Conservation (phyloP, 768 basidiomycete species). For the Leccinum obscurum region DNA sequence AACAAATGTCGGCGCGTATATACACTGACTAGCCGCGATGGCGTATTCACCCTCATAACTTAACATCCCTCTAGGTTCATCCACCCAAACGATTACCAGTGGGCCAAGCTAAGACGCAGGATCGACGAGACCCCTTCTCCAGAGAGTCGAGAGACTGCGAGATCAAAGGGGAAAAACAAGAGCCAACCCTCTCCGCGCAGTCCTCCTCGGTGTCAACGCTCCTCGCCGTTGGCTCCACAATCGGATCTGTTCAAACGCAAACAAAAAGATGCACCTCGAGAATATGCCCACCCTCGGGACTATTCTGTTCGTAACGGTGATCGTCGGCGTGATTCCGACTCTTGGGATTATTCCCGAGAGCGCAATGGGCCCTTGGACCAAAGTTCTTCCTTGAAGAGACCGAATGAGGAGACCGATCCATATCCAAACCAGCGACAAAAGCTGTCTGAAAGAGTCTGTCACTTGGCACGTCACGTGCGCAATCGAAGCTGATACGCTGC, state of each 20-base stretch:
- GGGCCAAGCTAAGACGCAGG: conserved; percentile 30
- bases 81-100: conserved; percentile 50
- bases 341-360: conserved; percentile 24
- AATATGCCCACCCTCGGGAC: conserved; percentile 20
- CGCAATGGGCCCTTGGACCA: conserved; percentile 17
- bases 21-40: conserved; percentile 7
- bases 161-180: conserved; percentile 26
- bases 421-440: conserved; percentile 32
- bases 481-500: conserved; percentile 12
- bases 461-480: background rate
- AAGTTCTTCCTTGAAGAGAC: conserved; percentile 25
- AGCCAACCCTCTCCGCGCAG: conserved; percentile 20
- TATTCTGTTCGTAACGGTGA: conserved; percentile 21
- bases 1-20: conserved; percentile 48
- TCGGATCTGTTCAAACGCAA: conserved; percentile 42
- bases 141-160: conserved; percentile 22
- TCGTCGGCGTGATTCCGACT: conserved; percentile 27
- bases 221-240: conserved; percentile 44
- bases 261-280: conserved; percentile 25
- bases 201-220: conserved; percentile 22
- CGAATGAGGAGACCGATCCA: conserved; percentile 23
- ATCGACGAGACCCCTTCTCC: conserved; percentile 19
- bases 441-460: conserved; percentile 29
- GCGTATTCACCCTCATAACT: conserved; percentile 5
- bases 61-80: conserved; percentile 40